A percentile compares a stretch with the other conserved stretches of the same genome.
Evolutionary conservation across 208 protist genomes (phyloP).

Genomic region (Acanthamoeba sp.): DNA sequence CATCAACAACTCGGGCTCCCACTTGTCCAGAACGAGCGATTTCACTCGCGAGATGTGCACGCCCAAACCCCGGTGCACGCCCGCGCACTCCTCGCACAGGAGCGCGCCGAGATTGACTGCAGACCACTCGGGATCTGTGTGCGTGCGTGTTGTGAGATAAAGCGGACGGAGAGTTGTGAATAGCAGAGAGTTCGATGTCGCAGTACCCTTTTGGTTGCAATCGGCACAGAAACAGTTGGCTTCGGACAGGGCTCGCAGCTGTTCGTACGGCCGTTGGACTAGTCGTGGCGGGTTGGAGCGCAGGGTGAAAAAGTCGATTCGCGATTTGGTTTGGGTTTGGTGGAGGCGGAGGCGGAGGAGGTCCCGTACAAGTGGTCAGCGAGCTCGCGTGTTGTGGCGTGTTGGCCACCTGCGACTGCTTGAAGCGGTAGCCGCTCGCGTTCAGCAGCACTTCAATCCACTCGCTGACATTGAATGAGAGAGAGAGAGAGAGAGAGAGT

Average conservation of each 20-base stretch:
- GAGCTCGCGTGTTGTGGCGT: not conserved
- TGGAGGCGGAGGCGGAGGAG: too few relatives aligned
- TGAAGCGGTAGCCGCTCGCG: slow-evolving; percentile 8
- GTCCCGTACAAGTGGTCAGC: not conserved
- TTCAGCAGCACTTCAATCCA: slow-evolving; percentile 47
- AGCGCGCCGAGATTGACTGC: slow-evolving; percentile 42
- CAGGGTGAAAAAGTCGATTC: too few relatives aligned
- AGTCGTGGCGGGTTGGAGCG: too few relatives aligned
- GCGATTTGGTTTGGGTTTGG: too few relatives aligned
- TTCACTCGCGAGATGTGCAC: slow-evolving; percentile 51
- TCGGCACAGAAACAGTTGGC: slow-evolving; percentile 50
- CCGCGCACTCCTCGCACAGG: slow-evolving; percentile 34
- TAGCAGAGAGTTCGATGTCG: too few relatives aligned
- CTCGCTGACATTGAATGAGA: too few relatives aligned
- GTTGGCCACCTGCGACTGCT: slow-evolving; percentile 38
- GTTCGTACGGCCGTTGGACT: slow-evolving; percentile 55
- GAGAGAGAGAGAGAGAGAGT: too few relatives aligned
- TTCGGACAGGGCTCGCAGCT: slow-evolving; percentile 1
- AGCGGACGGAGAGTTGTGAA: too few relatives aligned
- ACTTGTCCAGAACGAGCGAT: slow-evolving; percentile 51
- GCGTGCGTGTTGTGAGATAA: too few relatives aligned
- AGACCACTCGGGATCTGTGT: slow-evolving; percentile 43
- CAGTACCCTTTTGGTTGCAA: slow-evolving; percentile 41
- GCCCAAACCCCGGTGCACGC: slow-evolving; percentile 34
- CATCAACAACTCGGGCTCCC: slow-evolving; percentile 59